Evolutionary conservation across 768 basidiomycete genomes (phyloP).

Genomic region (Coprinopsis cinerea): DNA sequence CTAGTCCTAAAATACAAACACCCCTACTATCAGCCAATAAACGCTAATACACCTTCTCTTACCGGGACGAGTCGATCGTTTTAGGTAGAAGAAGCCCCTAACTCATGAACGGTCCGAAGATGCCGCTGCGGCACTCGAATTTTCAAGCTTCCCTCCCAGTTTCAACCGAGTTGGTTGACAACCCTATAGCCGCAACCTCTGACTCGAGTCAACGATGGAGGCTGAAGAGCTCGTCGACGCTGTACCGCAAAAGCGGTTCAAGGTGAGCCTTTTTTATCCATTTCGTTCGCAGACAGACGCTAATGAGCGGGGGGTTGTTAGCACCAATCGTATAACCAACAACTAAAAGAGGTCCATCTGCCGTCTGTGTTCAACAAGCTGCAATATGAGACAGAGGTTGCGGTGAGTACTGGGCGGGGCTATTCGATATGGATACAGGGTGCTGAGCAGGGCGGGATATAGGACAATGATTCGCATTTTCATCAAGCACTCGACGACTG

Average conservation of each 20-base stretch:
- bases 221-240: not conserved
- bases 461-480: constrained; percentile 81
- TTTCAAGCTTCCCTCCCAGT: no score
- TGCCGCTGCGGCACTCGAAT: no score
- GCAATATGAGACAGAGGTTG: constrained; percentile 56
- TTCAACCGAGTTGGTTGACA: no score
- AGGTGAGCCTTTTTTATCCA: constrained; percentile 24
- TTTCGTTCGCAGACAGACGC: not conserved
- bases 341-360: constrained; percentile 64
- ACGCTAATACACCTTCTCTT: no score
- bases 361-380: constrained; percentile 55
- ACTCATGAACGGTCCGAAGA: no score
- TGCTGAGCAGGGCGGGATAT: not conserved
- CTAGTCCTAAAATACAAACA: no score
- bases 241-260: constrained; percentile 39
- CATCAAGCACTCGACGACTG: constrained; percentile 67
- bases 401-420: constrained; percentile 40
- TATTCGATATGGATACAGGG: not conserved
- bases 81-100: no score
- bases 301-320: constrained; percentile 22
- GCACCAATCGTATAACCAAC: constrained; percentile 70
- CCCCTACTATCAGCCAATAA: no score
- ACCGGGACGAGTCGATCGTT: no score
- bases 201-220: no score
- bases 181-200: no score